These are phyloP conservation scores for Hymenoscyphus albidus DNA, from an alignment of 2,329 filamentous ascomycete species.

Conservation along the genomic window DNA sequence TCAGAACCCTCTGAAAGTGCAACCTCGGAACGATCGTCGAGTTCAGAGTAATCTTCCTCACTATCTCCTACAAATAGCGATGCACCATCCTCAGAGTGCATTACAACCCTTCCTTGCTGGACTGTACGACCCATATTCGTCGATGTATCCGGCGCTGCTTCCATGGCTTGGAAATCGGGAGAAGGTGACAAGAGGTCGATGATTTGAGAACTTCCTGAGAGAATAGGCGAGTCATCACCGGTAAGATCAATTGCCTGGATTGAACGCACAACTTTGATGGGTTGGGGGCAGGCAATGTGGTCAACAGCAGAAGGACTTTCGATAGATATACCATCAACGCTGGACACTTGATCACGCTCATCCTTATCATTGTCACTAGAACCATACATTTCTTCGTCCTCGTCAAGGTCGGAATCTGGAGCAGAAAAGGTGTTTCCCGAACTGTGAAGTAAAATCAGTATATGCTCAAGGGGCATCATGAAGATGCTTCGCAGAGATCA, in stretches of 20 bases:
- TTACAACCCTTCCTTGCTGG: background rate
- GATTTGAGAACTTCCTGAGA: conserved; percentile 7
- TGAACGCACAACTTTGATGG: conserved; percentile 20
- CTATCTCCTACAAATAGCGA: conserved; percentile 18
- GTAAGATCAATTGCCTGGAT: conserved; percentile 32
- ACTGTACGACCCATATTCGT: background rate
- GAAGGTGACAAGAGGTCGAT: conserved; percentile 17
- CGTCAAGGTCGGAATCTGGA: conserved; percentile 27
- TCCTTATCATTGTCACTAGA: conserved; percentile 28
- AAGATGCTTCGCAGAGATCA: conserved; percentile 1
- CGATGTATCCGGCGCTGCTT: background rate
- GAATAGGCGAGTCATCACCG: conserved; percentile 27
- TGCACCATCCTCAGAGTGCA: conserved; percentile 15
- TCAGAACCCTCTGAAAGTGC: conserved; percentile 8
- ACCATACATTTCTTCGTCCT: conserved; percentile 31
- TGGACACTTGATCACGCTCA: conserved; percentile 22
- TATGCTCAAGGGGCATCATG: conserved; percentile 7
- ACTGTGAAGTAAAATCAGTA: conserved; percentile 10
- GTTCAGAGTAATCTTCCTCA: conserved; percentile 17
- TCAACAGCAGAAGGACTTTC: conserved; percentile 20
- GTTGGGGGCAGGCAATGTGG: conserved; percentile 6
- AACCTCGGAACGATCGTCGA: conserved; percentile 14
- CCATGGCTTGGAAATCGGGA: background rate
- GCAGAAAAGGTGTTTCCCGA: conserved; percentile 25
- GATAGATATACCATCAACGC: conserved; percentile 29